phyloP scores from a whole-genome alignment of 768 basidiomycete species.

The Sistotremastrum suecicum region DNA sequence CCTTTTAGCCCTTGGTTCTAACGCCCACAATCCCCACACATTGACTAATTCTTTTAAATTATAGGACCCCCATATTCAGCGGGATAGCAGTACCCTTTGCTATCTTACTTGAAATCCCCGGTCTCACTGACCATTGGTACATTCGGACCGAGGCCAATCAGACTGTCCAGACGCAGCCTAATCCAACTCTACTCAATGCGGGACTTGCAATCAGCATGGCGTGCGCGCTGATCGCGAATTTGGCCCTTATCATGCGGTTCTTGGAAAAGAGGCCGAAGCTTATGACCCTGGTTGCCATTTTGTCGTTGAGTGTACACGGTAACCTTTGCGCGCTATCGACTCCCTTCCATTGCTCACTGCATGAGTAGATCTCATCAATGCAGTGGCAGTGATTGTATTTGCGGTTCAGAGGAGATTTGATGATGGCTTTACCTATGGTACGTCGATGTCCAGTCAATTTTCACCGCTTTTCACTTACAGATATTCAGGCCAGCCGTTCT shows the following conservation, averaged over 20 bases:
- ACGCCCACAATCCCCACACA: no score
- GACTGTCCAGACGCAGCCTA: constrained; percentile 32
- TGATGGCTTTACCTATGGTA: constrained; percentile 56
- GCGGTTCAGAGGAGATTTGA: constrained; percentile 44
- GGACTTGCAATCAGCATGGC: constrained; percentile 53
- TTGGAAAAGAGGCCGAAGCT: constrained; percentile 48
- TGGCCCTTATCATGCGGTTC: constrained; percentile 54
- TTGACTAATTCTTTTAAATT: no score
- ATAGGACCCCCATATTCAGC: constrained; percentile 49
- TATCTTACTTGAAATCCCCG: constrained; percentile 73
- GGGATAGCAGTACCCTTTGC: constrained; percentile 61
- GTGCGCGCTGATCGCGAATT: constrained; percentile 54
- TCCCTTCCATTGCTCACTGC: background rate
- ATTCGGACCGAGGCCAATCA: constrained; percentile 35
- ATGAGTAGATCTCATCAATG: constrained; percentile 51
- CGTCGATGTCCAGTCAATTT: constrained; percentile 9
- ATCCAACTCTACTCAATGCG: constrained; percentile 43
- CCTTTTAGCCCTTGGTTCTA: no score
- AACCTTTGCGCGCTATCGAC: no score
- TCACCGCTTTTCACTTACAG: background rate
- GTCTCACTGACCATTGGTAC: constrained; percentile 65
- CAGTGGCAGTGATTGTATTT: constrained; percentile 42
- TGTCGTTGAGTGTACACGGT: constrained; percentile 61
- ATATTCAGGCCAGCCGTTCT: constrained; percentile 36
- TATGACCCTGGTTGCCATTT: constrained; percentile 51